Evolutionary conservation across 2,329 filamentous ascomycete genomes (phyloP).

Genomic region (Lasiodiplodia sp.): DNA sequence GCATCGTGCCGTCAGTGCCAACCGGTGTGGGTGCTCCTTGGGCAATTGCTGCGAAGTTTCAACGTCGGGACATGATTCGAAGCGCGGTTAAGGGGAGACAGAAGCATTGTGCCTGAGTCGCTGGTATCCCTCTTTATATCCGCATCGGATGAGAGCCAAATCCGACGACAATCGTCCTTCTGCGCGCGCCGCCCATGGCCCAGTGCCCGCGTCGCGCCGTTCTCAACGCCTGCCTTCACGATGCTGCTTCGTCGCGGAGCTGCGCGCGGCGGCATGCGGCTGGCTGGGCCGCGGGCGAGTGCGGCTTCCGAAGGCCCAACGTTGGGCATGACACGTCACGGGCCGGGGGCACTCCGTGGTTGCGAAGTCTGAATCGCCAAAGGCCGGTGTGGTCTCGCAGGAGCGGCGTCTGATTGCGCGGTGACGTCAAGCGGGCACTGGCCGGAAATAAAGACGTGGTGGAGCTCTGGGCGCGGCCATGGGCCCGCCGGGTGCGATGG

Average conservation of each 20-base stretch:
- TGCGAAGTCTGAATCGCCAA: constrained; percentile 14
- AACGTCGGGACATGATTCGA: constrained; percentile 26
- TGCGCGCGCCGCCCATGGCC: background rate
- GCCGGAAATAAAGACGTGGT: constrained; percentile 11
- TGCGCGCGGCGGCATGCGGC: background rate
- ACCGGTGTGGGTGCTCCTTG: background rate
- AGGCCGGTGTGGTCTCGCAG: background rate
- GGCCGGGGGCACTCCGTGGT: background rate
- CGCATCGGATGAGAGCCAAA: constrained; percentile 18
- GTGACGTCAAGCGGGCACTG: constrained; percentile 10
- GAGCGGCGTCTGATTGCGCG: background rate
- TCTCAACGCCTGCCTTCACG: background rate
- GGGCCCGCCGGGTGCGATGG: constrained; percentile 7
- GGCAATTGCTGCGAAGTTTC: constrained; percentile 1
- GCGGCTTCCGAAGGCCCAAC: background rate
- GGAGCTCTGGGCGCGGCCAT: background rate
- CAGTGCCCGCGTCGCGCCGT: background rate
- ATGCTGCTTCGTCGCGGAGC: background rate
- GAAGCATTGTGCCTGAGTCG: constrained; percentile 25
- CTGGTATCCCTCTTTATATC: constrained; percentile 14
- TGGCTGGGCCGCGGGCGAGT: background rate
- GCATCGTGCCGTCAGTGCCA: background rate
- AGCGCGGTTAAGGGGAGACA: constrained; percentile 22
- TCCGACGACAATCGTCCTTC: constrained; percentile 18
- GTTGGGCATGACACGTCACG: constrained; percentile 22